Conservation (phyloP, 768 basidiomycete species). For the Amanita exitialis region DNA sequence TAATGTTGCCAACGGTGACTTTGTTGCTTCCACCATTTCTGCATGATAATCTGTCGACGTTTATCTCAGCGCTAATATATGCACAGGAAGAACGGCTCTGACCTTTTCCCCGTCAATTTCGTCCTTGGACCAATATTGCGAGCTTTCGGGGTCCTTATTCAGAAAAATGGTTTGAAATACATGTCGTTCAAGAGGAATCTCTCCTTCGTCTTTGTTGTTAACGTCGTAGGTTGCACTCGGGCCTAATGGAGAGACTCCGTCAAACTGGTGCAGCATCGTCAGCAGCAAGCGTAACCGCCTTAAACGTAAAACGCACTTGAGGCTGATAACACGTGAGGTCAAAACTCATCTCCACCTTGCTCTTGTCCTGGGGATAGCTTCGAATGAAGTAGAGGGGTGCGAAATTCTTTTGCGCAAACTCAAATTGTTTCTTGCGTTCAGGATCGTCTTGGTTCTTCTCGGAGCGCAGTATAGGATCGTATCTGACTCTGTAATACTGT, state of each 20-base stretch:
- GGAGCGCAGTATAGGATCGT: conserved; percentile 21
- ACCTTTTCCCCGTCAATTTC: conserved; percentile 27
- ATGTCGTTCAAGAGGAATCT: conserved; percentile 26
- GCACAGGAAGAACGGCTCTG: background rate
- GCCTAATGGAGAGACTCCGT: conserved; percentile 13
- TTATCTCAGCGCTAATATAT: background rate
- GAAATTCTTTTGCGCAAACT: conserved; percentile 29
- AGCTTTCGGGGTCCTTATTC: conserved; percentile 26
- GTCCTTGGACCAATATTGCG: conserved; percentile 29
- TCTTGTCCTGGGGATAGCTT: conserved; percentile 30
- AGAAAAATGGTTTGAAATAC: conserved; percentile 45
- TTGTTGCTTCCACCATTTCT: conserved; percentile 47
- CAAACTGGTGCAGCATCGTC: conserved; percentile 11
- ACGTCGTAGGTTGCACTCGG: conserved; percentile 1
- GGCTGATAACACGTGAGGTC: conserved; percentile 39
- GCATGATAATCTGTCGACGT: conserved; percentile 20
- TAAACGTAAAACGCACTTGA: conserved; percentile 19
- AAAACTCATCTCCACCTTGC: conserved; percentile 44
- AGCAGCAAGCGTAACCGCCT: background rate
- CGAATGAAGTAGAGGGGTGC: conserved; percentile 36
- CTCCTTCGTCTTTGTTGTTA: background rate
- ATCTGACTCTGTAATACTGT: conserved; percentile 31
- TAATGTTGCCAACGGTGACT: conserved; percentile 40
- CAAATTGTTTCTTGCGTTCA: conserved; percentile 18
- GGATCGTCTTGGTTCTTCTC: conserved; percentile 16